Base-by-base conservation (phyloP, 208 protist species). In the Wallacemonas collosoma region DNA sequence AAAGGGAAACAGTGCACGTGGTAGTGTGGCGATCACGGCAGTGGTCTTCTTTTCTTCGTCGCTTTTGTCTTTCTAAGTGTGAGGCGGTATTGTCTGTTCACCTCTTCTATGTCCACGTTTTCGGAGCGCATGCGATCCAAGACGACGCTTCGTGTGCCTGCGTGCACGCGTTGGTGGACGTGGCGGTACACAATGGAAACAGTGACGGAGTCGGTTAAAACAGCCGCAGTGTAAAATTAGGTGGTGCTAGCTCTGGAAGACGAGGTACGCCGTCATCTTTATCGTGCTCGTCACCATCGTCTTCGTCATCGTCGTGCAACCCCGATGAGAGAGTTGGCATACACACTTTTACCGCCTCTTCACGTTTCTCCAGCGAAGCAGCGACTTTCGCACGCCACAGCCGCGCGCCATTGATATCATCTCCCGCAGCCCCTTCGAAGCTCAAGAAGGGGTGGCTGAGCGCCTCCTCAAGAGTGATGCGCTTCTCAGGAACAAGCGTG, bases 391-490 rank as follows among this genome's bases (percentile, higher is more conserved):
- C 72, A 39, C 57, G 3, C 87, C 86, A 94, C 67, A 89, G 40
- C 11, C 17, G 6, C 47, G 56, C 50, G 15, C 81, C 91, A 15
- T 71, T 76, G 15, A 63, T 79, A 51, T 83, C 76, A 36, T 91
- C 81, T 2, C 50, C 51, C 2, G 79, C 44, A 39, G 41, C 71
- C 0, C 45, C 68, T 26, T 51, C 11, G 15, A 68, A 73, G 39
- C 38, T 58, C 36, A 97, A 57, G 58, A 95, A 97, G 0, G 88
- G 87, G 58, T 97, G 90, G 41, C 41, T 50, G 26, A 95, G 80
- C 3, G 88, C 90, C 14, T 85, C 88, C 2, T 73, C 68, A 0
- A 75, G 41, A 3, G 90, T 88, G 71, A 95, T 80, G 50, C 93
- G 88, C 38, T 76, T 67, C 57, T 79, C 72, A 1, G 87, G 88